Conservation (phyloP, 2,329 filamentous ascomycete genomes). For the Cercospora beticola region DNA sequence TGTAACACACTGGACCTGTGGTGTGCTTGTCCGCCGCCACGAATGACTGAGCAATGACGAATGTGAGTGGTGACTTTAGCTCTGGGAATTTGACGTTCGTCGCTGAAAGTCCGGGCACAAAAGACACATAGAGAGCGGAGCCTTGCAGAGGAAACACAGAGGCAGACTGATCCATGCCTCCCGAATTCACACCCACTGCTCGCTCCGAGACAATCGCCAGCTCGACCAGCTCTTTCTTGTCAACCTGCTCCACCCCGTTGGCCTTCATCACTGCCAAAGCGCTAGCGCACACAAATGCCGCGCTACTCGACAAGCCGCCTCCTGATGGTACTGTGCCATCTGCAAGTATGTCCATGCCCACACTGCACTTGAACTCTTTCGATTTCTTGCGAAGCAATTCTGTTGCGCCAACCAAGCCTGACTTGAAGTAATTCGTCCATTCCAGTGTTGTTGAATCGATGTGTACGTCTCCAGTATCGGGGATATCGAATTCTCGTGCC, state of each 20-base stretch:
- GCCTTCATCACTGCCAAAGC: constrained; percentile 84
- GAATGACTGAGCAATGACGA: constrained; percentile 92
- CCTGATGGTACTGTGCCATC: constrained; percentile 91
- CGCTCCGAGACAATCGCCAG: constrained; percentile 93
- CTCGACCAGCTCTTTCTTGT: constrained; percentile 90
- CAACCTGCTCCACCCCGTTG: constrained; percentile 73
- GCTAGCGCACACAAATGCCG: constrained; percentile 87
- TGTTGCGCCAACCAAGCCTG: constrained; percentile 78
- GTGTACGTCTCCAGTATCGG: constrained; percentile 52
- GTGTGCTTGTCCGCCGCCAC: constrained; percentile 93
- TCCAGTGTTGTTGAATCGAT: constrained; percentile 85
- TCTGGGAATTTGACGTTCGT: constrained; percentile 78
- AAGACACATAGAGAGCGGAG: constrained; percentile 85
- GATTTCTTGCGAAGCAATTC: constrained; percentile 71
- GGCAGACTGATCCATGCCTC: constrained; percentile 96
- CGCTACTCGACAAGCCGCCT: constrained; percentile 88
- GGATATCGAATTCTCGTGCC: constrained; percentile 70
- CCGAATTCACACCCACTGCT: constrained; percentile 92
- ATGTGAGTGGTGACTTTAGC: constrained; percentile 78
- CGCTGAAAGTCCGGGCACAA: constrained; percentile 74
- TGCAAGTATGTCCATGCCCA: constrained; percentile 82
- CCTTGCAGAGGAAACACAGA: constrained; percentile 89
- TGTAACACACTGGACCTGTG: constrained; percentile 92
- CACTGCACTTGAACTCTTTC: constrained; percentile 59
- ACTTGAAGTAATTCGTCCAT: constrained; percentile 99